Evolutionary conservation across 2,329 filamentous ascomycete species (phyloP).

Genomic region (Cytospora mali): DNA sequence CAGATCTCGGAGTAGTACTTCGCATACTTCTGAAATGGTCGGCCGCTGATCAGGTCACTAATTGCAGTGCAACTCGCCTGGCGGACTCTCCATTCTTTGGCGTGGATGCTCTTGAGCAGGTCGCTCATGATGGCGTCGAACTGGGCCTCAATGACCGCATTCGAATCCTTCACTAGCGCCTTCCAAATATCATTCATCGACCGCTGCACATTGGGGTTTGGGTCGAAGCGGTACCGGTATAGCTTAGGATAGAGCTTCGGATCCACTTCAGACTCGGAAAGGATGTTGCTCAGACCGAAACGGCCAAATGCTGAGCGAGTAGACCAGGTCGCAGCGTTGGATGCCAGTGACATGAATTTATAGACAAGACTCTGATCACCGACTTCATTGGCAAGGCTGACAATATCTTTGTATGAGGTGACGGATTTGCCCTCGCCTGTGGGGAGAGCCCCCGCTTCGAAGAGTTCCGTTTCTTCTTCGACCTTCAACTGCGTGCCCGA

Average conservation of each 20-base stretch:
- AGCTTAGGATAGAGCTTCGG: conserved; percentile 95
- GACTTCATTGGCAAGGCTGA: conserved; percentile 92
- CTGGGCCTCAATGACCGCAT: conserved; percentile 72
- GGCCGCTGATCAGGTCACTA: conserved; percentile 82
- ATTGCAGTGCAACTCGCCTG: conserved; percentile 92
- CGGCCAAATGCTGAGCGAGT: conserved; percentile 94
- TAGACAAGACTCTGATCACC: conserved; percentile 96
- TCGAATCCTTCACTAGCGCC: conserved; percentile 87
- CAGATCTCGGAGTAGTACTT: conserved; percentile 85
- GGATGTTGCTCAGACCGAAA: conserved; percentile 88
- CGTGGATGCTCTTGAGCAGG: conserved; percentile 80
- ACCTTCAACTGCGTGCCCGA: conserved; percentile 77
- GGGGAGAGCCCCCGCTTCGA: conserved; percentile 86
- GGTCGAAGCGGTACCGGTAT: conserved; percentile 92
- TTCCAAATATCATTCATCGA: conserved; percentile 99
- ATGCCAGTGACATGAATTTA: conserved; percentile 96
- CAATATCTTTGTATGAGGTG: conserved; percentile 97
- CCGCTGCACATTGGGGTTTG: conserved; percentile 86
- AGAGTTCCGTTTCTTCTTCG: conserved; percentile 87
- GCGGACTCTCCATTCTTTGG: conserved; percentile 89
- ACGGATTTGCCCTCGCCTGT: conserved; percentile 88
- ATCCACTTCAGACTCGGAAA: conserved; percentile 85
- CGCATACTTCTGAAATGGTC: conserved; percentile 76
- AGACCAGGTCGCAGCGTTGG: conserved; percentile 95
- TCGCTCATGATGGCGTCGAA: conserved; percentile 91